Percentiles rank a stretch among this genome's conserved stretches.
Conservation (phyloP, 352 stramenopile genomes). For the Pythium aquatile region DNA sequence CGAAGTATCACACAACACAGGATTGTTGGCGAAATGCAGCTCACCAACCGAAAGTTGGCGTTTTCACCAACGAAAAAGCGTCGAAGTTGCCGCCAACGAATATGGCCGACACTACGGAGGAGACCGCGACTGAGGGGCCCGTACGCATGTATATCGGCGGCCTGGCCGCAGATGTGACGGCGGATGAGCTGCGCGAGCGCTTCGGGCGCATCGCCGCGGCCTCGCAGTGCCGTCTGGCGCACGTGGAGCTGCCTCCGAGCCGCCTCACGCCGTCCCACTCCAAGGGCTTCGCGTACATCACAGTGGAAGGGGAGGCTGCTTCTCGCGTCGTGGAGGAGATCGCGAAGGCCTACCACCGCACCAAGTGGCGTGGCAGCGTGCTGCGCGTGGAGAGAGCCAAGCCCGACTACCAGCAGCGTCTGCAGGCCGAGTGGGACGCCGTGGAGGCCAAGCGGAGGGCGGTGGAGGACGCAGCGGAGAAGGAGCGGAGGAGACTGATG, state of each 20-base stretch:
- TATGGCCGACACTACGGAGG: conserved; percentile 5
- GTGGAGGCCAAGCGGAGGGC: conserved; percentile 16
- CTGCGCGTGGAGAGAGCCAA: conserved; percentile 60
- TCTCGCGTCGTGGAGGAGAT: conserved; percentile 36
- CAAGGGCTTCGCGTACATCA: conserved; percentile 66
- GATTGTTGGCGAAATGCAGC: conserved; percentile 9
- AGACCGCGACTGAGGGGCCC: not conserved
- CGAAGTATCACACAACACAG: conserved; percentile 8
- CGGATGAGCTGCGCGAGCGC: conserved; percentile 54
- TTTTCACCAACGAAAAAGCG: not conserved
- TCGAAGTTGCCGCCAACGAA: not conserved
- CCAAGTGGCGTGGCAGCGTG: conserved; percentile 66
- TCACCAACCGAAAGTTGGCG: conserved; percentile 12
- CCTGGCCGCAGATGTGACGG: conserved; percentile 43
- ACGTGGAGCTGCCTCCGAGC: conserved; percentile 44
- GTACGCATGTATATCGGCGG: conserved; percentile 70
- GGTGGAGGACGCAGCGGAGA: conserved; percentile 2
- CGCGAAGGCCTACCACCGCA: conserved; percentile 65
- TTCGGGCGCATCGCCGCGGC: conserved; percentile 48
- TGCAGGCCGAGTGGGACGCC: conserved; percentile 44
- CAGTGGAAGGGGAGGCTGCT: conserved; percentile 36
- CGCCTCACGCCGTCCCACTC: conserved; percentile 16
- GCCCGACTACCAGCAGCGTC: conserved; percentile 43
- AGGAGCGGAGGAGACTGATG: conserved; percentile 6
- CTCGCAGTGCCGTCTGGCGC: conserved; percentile 30